Conservation (phyloP, 768 basidiomycete species). For the Suillus lakei region DNA sequence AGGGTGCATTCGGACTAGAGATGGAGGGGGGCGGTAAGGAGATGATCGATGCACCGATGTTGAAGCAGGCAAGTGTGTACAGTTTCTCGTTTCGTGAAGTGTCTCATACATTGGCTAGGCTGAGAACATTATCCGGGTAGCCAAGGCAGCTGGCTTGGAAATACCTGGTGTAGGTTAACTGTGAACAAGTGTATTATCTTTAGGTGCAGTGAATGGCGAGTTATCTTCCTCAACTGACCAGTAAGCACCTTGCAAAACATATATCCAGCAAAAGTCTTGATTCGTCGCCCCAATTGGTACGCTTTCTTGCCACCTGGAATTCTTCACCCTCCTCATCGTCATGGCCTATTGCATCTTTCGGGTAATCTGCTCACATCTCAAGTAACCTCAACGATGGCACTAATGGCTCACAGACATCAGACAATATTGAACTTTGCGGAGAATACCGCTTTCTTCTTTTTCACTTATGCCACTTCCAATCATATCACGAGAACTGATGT, state of each 20-base stretch:
- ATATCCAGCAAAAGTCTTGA: too few species aligned
- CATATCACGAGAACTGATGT: neutral
- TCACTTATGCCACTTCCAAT: neutral
- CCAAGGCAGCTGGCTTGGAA: conserved; percentile 56
- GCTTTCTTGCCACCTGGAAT: neutral
- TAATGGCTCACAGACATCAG: neutral
- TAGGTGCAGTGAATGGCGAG: neutral
- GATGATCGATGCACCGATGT: conserved; percentile 94
- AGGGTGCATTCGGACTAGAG: conserved; percentile 78
- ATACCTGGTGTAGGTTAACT: conserved; percentile 48
- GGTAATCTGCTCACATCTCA: neutral
- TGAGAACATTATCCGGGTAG: conserved; percentile 55
- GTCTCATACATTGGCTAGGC: conserved; percentile 39
- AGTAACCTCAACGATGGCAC: neutral
- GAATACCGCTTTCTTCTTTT: neutral
- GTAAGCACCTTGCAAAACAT: neutral
- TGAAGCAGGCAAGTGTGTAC: conserved; percentile 64
- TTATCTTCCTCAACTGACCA: neutral
- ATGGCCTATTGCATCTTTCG: neutral
- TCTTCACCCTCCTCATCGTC: neutral
- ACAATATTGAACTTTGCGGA: neutral
- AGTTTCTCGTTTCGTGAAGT: neutral
- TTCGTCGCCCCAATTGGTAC: neutral
- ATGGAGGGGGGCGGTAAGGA: conserved; percentile 57
- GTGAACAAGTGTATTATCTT: neutral